These are phyloP conservation scores for Brachypodium distachyon DNA, from an alignment of 202 grass and related monocot species.

Conservation along the genomic window DNA sequence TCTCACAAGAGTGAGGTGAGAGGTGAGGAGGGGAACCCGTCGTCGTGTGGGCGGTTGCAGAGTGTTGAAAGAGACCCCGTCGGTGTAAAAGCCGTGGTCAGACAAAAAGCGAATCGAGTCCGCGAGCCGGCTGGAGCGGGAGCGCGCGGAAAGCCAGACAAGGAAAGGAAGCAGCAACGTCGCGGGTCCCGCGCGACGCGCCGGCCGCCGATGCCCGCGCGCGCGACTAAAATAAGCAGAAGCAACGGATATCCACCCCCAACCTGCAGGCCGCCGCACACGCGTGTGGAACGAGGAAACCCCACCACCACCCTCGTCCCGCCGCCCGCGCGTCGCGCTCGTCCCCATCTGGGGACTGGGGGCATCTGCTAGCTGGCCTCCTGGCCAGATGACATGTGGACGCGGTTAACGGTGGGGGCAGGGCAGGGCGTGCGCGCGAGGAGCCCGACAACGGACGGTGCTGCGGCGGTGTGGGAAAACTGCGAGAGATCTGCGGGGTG, in stretches of 20 bases:
- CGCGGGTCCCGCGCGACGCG: neutral
- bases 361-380: too few species aligned
- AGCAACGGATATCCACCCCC: neutral
- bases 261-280: neutral
- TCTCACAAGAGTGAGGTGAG: neutral
- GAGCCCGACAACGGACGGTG: neutral
- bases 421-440: too few species aligned
- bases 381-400: neutral
- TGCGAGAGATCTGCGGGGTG: too few species aligned
- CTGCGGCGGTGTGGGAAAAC: neutral
- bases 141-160: neutral
- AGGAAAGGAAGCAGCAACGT: neutral
- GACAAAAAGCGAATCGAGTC: neutral
- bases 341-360: neutral
- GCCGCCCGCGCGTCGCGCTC: neutral
- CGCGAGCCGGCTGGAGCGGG: neutral
- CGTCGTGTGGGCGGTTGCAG: neutral
- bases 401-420: conserved; percentile 16
- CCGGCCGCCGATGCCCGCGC: conserved; percentile 15
- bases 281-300: conserved; percentile 18
- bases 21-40: neutral
- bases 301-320: neutral
- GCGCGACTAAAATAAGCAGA: neutral
- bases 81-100: neutral
- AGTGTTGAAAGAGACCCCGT: neutral